Conservation (phyloP, 345 rosid genomes). For the Geranium brycei region DNA sequence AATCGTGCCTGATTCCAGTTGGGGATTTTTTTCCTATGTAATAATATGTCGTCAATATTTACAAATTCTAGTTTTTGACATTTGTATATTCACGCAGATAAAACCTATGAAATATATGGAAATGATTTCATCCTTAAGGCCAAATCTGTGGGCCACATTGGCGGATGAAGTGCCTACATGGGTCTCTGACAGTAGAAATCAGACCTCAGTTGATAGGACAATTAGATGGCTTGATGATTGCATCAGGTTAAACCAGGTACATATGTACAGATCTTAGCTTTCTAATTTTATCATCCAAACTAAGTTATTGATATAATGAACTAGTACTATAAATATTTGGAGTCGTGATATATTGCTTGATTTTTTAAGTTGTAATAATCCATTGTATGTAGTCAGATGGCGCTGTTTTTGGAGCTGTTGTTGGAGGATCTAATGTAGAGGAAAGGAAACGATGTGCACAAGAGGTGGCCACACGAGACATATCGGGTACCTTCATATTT, state of each 20-base stretch:
- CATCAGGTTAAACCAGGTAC: constrained; percentile 39
- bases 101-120: constrained; percentile 49
- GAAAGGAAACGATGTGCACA: constrained; percentile 44
- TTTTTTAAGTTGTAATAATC: constrained; percentile 1
- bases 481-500: constrained; percentile 34
- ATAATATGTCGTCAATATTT: neutral
- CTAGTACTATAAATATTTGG: no score
- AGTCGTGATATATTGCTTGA: no score
- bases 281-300: neutral
- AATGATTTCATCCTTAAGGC: constrained; percentile 50
- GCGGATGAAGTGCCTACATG: constrained; percentile 75
- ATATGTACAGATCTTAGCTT: neutral
- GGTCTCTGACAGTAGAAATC: constrained; percentile 52
- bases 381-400: constrained; percentile 30
- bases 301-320: no score
- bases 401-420: constrained; percentile 57
- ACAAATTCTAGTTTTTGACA: neutral
- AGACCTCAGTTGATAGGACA: constrained; percentile 51
- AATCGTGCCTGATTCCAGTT: no score
- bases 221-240: constrained; percentile 70
- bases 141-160: constrained; percentile 50
- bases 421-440: constrained; percentile 53
- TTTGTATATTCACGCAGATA: constrained; percentile 20
- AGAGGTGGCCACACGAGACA: constrained; percentile 37
- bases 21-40: no score